Evolutionary conservation across 257 asterid species (phyloP).

Genomic region (Plantago ovata): DNA sequence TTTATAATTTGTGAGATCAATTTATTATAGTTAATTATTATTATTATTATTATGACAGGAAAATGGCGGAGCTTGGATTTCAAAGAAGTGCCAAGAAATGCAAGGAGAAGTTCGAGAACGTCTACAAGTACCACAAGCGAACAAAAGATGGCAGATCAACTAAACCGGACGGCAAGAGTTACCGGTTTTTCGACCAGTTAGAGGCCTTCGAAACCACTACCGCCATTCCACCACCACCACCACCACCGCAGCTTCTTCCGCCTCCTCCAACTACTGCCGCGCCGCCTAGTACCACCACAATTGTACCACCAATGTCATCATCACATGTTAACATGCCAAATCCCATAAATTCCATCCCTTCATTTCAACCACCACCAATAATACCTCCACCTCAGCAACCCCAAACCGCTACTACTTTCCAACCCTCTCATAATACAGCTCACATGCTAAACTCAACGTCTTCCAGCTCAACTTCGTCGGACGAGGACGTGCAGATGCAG

Average conservation of each 20-base stretch:
- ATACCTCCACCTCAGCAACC: constrained; percentile 13
- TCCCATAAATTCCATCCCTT: constrained; percentile 40
- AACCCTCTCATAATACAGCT: constrained; percentile 13
- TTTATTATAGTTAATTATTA: too few species aligned
- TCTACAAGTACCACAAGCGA: constrained; percentile 83
- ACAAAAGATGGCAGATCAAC: constrained; percentile 88
- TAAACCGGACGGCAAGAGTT: constrained; percentile 75
- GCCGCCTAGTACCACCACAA: constrained; percentile 8
- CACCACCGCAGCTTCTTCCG: constrained; percentile 27
- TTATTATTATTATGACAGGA: constrained; percentile 47
- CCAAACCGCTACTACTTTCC: constrained; percentile 5
- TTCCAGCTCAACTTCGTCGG: constrained; percentile 70
- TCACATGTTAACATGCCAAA: constrained; percentile 53
- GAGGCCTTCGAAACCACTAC: constrained; percentile 61
- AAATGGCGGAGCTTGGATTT: constrained; percentile 92
- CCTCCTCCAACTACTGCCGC: constrained; percentile 19
- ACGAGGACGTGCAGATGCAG: constrained; percentile 64
- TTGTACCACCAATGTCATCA: constrained; percentile 18
- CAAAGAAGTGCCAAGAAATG: constrained; percentile 81
- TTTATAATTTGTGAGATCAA: constrained; percentile 12
- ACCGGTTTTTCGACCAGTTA: constrained; percentile 83
- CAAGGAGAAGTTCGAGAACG: constrained; percentile 91
- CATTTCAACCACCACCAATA: constrained; percentile 27
- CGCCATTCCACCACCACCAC: constrained; percentile 36
- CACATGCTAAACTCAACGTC: constrained; percentile 47